These are phyloP conservation scores for Colletotrichum liriopes DNA, from an alignment of 2,329 filamentous ascomycete genomes.

Conservation along the genomic window DNA sequence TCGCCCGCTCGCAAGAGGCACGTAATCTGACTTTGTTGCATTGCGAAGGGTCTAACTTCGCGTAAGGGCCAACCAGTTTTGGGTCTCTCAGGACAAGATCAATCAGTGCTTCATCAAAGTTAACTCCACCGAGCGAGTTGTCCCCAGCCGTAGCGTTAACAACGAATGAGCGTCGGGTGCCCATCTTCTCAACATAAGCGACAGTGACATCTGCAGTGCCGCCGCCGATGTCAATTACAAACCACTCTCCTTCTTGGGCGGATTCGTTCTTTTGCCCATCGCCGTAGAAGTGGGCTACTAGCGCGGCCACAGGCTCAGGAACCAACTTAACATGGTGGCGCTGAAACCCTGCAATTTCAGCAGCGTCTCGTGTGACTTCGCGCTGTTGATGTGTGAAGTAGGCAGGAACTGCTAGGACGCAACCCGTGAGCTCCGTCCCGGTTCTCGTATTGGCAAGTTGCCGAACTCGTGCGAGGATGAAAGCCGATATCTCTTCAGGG, in stretches of 20 bases:
- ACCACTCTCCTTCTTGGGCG: neutral
- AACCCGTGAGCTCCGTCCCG: neutral
- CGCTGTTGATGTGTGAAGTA: constrained; percentile 1
- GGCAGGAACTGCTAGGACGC: neutral
- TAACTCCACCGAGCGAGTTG: neutral
- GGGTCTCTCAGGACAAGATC: too few species aligned
- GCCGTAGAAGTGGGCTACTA: neutral
- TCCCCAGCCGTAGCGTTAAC: neutral
- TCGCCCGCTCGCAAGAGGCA: neutral
- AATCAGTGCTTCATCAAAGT: neutral
- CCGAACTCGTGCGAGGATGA: neutral
- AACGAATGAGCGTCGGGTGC: neutral
- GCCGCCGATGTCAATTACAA: neutral
- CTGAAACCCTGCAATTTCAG: neutral
- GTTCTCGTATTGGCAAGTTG: neutral
- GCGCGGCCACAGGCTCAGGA: neutral
- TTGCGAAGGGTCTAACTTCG: too few species aligned
- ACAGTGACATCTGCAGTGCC: neutral
- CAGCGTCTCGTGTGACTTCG: neutral
- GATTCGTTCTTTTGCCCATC: neutral
- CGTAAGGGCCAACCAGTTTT: too few species aligned
- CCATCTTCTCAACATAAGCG: neutral
- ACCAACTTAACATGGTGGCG: neutral
- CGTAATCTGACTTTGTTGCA: too few species aligned
- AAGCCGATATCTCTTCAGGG: neutral